Percentiles rank a stretch among this genome's conserved stretches.
Conservation (phyloP, 495 filamentous ascomycete species). For the Aspergillus mulundensis region DNA sequence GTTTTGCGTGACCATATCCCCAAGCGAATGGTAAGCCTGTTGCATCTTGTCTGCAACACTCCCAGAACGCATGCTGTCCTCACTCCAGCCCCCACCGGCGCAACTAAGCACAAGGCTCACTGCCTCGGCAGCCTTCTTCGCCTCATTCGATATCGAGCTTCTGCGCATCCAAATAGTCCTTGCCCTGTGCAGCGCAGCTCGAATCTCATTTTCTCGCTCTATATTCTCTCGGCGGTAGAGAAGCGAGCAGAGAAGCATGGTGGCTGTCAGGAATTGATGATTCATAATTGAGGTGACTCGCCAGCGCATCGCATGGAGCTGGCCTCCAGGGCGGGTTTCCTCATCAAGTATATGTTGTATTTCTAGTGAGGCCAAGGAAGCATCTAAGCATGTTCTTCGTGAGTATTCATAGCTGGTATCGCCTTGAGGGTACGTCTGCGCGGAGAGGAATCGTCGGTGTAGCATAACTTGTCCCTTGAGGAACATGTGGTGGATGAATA, state of each 20-base stretch:
- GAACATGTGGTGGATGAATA: slow-evolving; percentile 30
- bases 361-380: slow-evolving; percentile 19
- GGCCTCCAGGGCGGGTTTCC: slow-evolving; percentile 25
- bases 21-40: too few species aligned
- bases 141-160: slow-evolving; percentile 21
- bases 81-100: too few species aligned
- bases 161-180: slow-evolving; percentile 23
- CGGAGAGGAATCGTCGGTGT: slow-evolving; percentile 31
- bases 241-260: slow-evolving; percentile 50
- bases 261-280: slow-evolving; percentile 35
- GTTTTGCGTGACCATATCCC: too few species aligned
- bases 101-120: slow-evolving; percentile 17
- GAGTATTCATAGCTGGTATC: slow-evolving; percentile 20
- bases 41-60: too few species aligned
- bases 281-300: slow-evolving; percentile 22
- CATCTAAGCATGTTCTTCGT: slow-evolving; percentile 18
- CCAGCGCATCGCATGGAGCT: slow-evolving; percentile 24
- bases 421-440: slow-evolving; percentile 14
- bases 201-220: slow-evolving; percentile 17
- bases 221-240: slow-evolving; percentile 20
- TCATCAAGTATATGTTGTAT: slow-evolving; percentile 25
- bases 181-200: slow-evolving; percentile 18
- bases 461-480: slow-evolving; percentile 37
- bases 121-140: slow-evolving; percentile 21
- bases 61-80: too few species aligned